Evolutionary conservation across 805 yeast genomes (phyloP).

Genomic region (Schizosaccharomyces osmophilus): DNA sequence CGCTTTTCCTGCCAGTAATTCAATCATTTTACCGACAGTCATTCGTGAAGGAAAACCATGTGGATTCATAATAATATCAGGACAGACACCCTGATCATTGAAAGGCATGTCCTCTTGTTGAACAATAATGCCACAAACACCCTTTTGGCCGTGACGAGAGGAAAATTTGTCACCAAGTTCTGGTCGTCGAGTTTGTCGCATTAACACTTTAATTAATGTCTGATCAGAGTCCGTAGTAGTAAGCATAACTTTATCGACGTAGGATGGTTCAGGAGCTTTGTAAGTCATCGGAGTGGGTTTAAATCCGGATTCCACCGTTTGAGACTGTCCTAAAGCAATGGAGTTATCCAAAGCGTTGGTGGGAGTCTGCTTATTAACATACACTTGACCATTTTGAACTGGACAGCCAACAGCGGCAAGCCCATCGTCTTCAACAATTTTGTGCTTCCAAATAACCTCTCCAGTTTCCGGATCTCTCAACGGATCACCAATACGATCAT

Average conservation of each 20-base stretch:
- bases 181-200: constrained; percentile 90
- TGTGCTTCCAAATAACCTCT: constrained; percentile 59
- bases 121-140: constrained; percentile 96
- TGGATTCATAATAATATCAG: constrained; percentile 95
- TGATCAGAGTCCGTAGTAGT: constrained; percentile 88
- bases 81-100: constrained; percentile 72
- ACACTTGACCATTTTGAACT: constrained; percentile 80
- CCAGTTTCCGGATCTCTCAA: constrained; percentile 46
- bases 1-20: constrained; percentile 86
- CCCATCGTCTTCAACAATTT: constrained; percentile 78
- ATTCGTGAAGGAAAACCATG: constrained; percentile 99
- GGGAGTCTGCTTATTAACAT: constrained; percentile 81
- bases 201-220: constrained; percentile 69
- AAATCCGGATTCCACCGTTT: constrained; percentile 25
- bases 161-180: constrained; percentile 95
- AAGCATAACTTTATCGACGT: constrained; percentile 93
- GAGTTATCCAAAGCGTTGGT: constrained; percentile 48
- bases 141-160: constrained; percentile 94
- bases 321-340: constrained; percentile 14
- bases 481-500: constrained; percentile 79
- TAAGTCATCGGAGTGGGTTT: constrained; percentile 80
- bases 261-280: constrained; percentile 86
- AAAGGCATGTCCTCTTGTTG: constrained; percentile 94
- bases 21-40: constrained; percentile 98
- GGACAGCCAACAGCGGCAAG: constrained; percentile 85